phyloP scores from a whole-genome alignment of 2,329 filamentous ascomycete genomes.

The Fusarium sp. region DNA sequence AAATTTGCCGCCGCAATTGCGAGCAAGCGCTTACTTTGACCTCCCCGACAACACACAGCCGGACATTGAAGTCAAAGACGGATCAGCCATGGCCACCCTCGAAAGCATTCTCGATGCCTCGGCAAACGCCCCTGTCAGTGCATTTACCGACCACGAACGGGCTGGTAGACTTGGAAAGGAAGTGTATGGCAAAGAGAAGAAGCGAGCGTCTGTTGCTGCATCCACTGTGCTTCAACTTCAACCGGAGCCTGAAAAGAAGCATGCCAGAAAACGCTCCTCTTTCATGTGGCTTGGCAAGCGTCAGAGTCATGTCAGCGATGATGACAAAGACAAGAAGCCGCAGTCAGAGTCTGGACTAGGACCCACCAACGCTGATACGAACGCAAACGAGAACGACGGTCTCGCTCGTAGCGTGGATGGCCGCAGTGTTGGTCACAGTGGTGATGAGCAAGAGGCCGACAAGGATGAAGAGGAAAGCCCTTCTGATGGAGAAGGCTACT shows the following conservation, averaged over 20 bases:
- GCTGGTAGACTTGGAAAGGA: slow-evolving; percentile 81
- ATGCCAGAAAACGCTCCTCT: slow-evolving; percentile 62
- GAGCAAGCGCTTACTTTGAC: slow-evolving; percentile 94
- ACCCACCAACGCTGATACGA: slow-evolving; percentile 47
- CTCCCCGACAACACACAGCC: slow-evolving; percentile 65
- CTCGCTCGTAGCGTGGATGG: slow-evolving; percentile 50
- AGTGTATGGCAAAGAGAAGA: slow-evolving; percentile 75
- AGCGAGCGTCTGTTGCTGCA: slow-evolving; percentile 57
- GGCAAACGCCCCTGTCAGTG: slow-evolving; percentile 85
- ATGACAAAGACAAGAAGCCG: slow-evolving; percentile 43
- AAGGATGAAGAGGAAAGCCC: slow-evolving; percentile 62
- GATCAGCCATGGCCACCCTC: slow-evolving; percentile 88
- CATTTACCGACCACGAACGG: slow-evolving; percentile 91
- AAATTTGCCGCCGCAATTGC: slow-evolving; percentile 81
- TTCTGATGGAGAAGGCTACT: slow-evolving; percentile 65
- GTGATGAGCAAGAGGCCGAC: slow-evolving; percentile 55
- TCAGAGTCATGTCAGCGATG: slow-evolving; percentile 51
- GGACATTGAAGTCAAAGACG: slow-evolving; percentile 73
- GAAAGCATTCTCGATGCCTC: slow-evolving; percentile 94
- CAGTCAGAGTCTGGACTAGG: slow-evolving; percentile 45
- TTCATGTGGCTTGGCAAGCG: slow-evolving; percentile 63
- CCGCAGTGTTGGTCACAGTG: slow-evolving; percentile 43
- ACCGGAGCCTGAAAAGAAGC: slow-evolving; percentile 42
- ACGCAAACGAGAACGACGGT: slow-evolving; percentile 38
- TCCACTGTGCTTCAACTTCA: slow-evolving; percentile 46